These are phyloP conservation scores for Silene latifolia DNA, from an alignment of 148 eudicot genomes.

Conservation along the genomic window DNA sequence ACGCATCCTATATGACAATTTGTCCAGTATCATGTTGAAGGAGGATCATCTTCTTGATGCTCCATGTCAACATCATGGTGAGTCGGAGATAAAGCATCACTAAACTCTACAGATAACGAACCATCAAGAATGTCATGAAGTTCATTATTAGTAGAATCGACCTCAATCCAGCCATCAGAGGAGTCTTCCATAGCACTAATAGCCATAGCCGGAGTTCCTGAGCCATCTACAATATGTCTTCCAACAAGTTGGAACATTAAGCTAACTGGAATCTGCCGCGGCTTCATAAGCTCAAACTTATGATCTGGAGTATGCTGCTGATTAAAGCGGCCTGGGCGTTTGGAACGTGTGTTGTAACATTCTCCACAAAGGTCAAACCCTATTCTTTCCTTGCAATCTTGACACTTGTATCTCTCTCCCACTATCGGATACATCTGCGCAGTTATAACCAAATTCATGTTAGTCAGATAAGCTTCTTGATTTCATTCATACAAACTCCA, in stretches of 20 bases:
- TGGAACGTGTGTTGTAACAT: constrained; percentile 59
- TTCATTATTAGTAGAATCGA: constrained; percentile 16
- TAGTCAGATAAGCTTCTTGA: constrained; percentile 1
- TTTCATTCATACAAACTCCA: neutral
- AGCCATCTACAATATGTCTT: constrained; percentile 27
- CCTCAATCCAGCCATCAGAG: constrained; percentile 28
- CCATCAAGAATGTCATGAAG: neutral
- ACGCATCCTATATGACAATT: too few species aligned
- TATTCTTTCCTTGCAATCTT: constrained; percentile 53
- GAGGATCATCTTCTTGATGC: neutral
- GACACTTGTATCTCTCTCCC: constrained; percentile 69
- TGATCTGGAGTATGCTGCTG: constrained; percentile 77
- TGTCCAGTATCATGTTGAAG: neutral
- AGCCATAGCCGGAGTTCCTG: constrained; percentile 27
- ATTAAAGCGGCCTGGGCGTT: constrained; percentile 75
- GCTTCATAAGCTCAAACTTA: constrained; percentile 40
- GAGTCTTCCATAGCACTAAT: constrained; percentile 29
- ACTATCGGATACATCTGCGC: constrained; percentile 67
- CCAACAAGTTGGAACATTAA: constrained; percentile 28
- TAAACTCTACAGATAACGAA: neutral
- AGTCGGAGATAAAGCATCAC: neutral
- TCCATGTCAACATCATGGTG: neutral
- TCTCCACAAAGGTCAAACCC: constrained; percentile 81
- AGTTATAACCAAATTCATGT: neutral
- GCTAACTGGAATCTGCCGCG: neutral